These are phyloP conservation scores for Moesziomyces sp. DNA, from an alignment of 1,284 basidiomycete species.

Conservation along the genomic window DNA sequence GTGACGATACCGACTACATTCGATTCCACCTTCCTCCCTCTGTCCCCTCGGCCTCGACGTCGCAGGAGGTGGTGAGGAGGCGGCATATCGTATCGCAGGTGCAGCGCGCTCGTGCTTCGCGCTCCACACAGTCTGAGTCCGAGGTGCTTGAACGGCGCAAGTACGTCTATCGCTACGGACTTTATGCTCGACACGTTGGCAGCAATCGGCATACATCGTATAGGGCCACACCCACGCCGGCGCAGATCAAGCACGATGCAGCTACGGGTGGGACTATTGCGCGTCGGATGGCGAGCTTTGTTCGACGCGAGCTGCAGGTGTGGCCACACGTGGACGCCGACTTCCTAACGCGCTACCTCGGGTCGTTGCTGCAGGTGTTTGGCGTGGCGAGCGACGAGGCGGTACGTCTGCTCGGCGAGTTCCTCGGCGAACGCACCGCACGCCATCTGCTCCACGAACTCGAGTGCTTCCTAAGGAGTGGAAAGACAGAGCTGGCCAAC, in stretches of 20 bases:
- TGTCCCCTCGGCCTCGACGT: neutral
- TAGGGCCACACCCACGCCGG: slow-evolving; percentile 44
- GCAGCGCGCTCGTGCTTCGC: slow-evolving; percentile 2
- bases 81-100: neutral
- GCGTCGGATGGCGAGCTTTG: slow-evolving; percentile 47
- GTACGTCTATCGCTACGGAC: slow-evolving; percentile 54
- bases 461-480: slow-evolving; percentile 51
- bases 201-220: slow-evolving; percentile 62
- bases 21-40: slow-evolving; percentile 51
- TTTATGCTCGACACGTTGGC: slow-evolving; percentile 64
- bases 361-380: slow-evolving; percentile 58
- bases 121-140: neutral
- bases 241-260: slow-evolving; percentile 22
- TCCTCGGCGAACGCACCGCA: slow-evolving; percentile 51
- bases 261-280: neutral
- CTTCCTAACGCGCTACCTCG: slow-evolving; percentile 63
- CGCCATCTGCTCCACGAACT: slow-evolving; percentile 63
- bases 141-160: slow-evolving; percentile 41
- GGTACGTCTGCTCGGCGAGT: slow-evolving; percentile 61
- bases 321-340: slow-evolving; percentile 63
- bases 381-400: slow-evolving; percentile 54
- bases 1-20: slow-evolving; percentile 59
- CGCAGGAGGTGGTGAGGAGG: neutral
- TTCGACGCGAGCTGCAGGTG: slow-evolving; percentile 62
- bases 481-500: slow-evolving; percentile 34